Conservation (phyloP, 352 stramenopile species). For the Globisporangium alternatum region DNA sequence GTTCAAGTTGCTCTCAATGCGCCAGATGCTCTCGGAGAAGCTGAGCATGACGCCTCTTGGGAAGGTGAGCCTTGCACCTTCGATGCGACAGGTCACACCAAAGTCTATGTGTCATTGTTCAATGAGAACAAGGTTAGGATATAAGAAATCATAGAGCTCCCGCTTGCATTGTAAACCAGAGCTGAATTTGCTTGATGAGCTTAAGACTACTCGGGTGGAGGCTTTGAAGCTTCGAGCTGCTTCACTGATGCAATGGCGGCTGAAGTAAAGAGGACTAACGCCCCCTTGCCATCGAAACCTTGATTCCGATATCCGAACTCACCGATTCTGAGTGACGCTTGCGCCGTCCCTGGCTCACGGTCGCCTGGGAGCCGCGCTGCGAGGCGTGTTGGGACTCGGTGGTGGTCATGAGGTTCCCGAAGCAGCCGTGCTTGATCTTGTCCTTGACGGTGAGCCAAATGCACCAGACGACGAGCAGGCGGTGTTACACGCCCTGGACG, state of each 20-base stretch:
- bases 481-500: constrained; percentile 13
- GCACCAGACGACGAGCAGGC: constrained; percentile 7
- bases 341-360: background rate
- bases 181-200: too few relatives aligned
- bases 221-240: too few relatives aligned
- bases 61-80: too few relatives aligned
- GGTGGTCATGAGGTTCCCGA: background rate
- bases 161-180: too few relatives aligned
- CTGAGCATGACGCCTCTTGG: too few relatives aligned
- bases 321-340: background rate
- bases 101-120: too few relatives aligned
- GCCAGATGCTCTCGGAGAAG: too few relatives aligned
- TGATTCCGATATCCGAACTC: background rate
- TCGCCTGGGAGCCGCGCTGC: background rate
- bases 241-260: background rate
- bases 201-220: too few relatives aligned
- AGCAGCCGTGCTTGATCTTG: background rate
- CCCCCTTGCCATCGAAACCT: background rate
- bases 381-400: background rate
- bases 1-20: too few relatives aligned
- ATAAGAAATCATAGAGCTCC: too few relatives aligned
- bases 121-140: too few relatives aligned
- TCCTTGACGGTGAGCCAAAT: constrained; percentile 14
- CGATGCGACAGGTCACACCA: too few relatives aligned
- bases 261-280: background rate